Evolutionary conservation across 2,329 filamentous ascomycete species (phyloP).

Genomic region (Amauroascus verrucosus): DNA sequence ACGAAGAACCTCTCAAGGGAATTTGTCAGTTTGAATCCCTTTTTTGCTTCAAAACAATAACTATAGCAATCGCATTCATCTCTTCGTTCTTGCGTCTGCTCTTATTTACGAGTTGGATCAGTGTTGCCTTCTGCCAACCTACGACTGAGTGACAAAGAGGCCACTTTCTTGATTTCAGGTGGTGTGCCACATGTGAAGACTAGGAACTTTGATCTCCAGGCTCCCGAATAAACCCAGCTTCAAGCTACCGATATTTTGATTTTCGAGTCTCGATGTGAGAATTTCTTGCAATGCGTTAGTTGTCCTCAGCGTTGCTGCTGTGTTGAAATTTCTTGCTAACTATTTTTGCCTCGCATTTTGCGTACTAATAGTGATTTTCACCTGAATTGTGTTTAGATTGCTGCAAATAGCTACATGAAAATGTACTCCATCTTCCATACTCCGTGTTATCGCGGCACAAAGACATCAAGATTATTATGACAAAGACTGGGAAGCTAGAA

Average conservation of each 20-base stretch:
- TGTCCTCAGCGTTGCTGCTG: too few relatives aligned
- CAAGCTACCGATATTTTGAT: background rate
- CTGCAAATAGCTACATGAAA: too few relatives aligned
- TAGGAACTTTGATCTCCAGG: background rate
- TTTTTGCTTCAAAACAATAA: background rate
- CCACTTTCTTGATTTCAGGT: slow-evolving; percentile 5
- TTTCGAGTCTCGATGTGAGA: too few relatives aligned
- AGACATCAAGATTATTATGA: too few relatives aligned
- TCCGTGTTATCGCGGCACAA: too few relatives aligned
- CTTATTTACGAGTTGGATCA: background rate
- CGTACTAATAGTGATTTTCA: too few relatives aligned
- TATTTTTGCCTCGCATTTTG: too few relatives aligned
- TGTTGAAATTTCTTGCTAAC: too few relatives aligned
- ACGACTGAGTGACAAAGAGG: background rate
- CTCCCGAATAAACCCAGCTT: slow-evolving; percentile 7
- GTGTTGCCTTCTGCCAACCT: background rate
- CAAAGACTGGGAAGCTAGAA: too few relatives aligned
- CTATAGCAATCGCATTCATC: background rate
- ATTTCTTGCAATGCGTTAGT: too few relatives aligned
- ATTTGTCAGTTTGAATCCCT: background rate
- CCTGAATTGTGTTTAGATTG: too few relatives aligned
- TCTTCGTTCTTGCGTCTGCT: background rate
- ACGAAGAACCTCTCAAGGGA: background rate
- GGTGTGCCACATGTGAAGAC: slow-evolving; percentile 9
- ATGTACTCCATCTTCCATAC: too few relatives aligned